Base-by-base conservation (phyloP, 2,329 filamentous ascomycete species). In the Drechslera avenae region DNA sequence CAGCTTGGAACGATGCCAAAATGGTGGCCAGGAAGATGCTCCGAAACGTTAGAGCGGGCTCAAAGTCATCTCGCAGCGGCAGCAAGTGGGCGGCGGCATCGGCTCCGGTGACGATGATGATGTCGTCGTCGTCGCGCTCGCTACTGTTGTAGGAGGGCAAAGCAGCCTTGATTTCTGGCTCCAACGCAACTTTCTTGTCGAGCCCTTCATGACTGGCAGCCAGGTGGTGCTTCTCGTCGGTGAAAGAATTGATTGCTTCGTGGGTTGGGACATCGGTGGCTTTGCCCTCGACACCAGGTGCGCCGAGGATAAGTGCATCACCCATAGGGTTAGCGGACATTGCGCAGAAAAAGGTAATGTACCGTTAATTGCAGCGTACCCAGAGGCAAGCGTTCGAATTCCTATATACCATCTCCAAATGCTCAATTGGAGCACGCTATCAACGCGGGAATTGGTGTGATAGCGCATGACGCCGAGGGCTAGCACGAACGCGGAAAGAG, bases 81-180 rank as follows among this genome's bases (percentile, higher is more conserved):
- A 58, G 39, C 43, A 58, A 42, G 14, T 58, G 52, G 7, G 55
- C 55, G 35, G 55, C 55, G 10, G 55, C 55, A 41, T 58, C 55
- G 14, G 55, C 55, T 41, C 55, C 55, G 32, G 52, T 58, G 16
- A 58, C 26, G 33, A 58, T 58, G 37, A 58, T 46, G 18, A 7
- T 23, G 19, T 43, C 19, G n/a, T 21, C 28, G 18, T 43, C n/a
- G n/a, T 53, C 52, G 4, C 40, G 19, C n/a, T 55, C 39, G 21
- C 23, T 23, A 10, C 31, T 39, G 18, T 58, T 42, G 39, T 56
- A 50, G 14, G 35, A 33, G 40, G 52, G 49, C 13, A 58, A 16
- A n/a, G 40, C 52, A 9, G 52, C 46, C 17, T 48, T 50, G 31
- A 58, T 50, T 23, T 56, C 55, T 4, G 52, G 52, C n/a, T 58